Percentiles rank a stretch among this genome's conserved stretches.
These are phyloP conservation scores for Orbilia blumenaviensis DNA, from an alignment of 2,329 filamentous ascomycete genomes.

Conservation along the genomic window DNA sequence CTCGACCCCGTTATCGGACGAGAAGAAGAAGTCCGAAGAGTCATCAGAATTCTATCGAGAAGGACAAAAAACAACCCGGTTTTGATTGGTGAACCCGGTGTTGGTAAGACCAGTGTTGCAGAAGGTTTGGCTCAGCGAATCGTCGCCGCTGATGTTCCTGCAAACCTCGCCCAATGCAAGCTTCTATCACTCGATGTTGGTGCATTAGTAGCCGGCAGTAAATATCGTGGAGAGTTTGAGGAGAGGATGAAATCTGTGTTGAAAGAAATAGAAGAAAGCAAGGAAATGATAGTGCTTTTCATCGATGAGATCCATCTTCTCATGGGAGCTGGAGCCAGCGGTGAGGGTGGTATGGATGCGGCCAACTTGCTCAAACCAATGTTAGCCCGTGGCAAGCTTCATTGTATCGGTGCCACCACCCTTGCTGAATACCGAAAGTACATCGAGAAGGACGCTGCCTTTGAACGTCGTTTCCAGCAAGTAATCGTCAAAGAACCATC, in stretches of 20 bases:
- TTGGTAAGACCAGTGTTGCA: conserved; percentile 97
- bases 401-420: conserved; percentile 97
- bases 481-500: conserved; percentile 94
- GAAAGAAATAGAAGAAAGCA: conserved; percentile 93
- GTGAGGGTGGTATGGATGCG: conserved; percentile 98
- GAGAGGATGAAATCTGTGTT: conserved; percentile 99
- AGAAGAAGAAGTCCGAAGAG: conserved; percentile 92
- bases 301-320: conserved; percentile 98
- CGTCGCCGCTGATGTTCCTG: conserved; percentile 94
- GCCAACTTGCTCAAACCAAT: conserved; percentile 98
- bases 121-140: conserved; percentile 95
- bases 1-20: conserved; percentile 96
- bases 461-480: conserved; percentile 98
- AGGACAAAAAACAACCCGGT: conserved; percentile 99
- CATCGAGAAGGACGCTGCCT: conserved; percentile 97
- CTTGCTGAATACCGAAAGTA: conserved; percentile 97
- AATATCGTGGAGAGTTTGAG: conserved; percentile 98
- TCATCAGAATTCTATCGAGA: conserved; percentile 88
- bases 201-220: conserved; percentile 93
- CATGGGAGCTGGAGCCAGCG: conserved; percentile 94
- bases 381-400: conserved; percentile 93
- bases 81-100: conserved; percentile 95
- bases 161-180: conserved; percentile 87
- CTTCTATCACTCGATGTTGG: conserved; percentile 95
- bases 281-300: conserved; percentile 96